These are phyloP conservation scores for Crotalaria pallida DNA, from an alignment of 306 rosid species.

Conservation along the genomic window DNA sequence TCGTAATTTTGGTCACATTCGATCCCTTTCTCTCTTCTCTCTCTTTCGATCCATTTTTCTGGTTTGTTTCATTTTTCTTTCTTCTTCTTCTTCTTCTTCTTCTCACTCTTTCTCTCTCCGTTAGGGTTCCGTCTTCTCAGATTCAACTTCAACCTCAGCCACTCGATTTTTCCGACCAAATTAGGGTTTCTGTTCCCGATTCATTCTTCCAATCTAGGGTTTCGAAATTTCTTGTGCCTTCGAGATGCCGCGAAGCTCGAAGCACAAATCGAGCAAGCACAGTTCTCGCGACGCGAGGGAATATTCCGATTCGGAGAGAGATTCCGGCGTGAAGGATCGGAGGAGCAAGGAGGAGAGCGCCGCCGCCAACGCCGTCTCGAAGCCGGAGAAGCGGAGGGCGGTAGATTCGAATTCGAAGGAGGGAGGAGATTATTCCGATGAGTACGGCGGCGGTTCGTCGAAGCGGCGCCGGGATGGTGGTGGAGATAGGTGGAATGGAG, in stretches of 20 bases:
- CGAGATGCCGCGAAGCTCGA: slow-evolving; percentile 95
- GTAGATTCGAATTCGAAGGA: slow-evolving; percentile 46
- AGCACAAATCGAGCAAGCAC: slow-evolving; percentile 93
- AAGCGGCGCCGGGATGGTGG: slow-evolving; percentile 85
- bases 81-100: not conserved
- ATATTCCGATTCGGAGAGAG: slow-evolving; percentile 88
- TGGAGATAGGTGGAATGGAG: slow-evolving; percentile 94
- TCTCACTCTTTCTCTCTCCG: not conserved
- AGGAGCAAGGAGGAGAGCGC: slow-evolving; percentile 63
- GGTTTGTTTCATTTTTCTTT: not conserved
- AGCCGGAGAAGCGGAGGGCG: slow-evolving; percentile 72
- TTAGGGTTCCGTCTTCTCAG: slow-evolving; percentile 40
- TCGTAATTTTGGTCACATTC: slow-evolving; percentile 28
- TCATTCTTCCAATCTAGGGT: slow-evolving; percentile 34
- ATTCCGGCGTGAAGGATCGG: slow-evolving; percentile 70
- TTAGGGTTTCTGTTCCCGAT: slow-evolving; percentile 44
- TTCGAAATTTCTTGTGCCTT: slow-evolving; percentile 8
- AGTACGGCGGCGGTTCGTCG: slow-evolving; percentile 42
- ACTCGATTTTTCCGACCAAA: slow-evolving; percentile 6
- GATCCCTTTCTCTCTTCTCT: slow-evolving; percentile 23
- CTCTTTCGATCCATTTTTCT: slow-evolving; percentile 28
- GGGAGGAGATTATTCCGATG: slow-evolving; percentile 64
- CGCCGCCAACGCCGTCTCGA: slow-evolving; percentile 50
- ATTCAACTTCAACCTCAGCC: not conserved
- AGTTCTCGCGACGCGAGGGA: slow-evolving; percentile 75